Base-by-base conservation (phyloP, 2,329 filamentous ascomycete species). In the Apiospora sp. region DNA sequence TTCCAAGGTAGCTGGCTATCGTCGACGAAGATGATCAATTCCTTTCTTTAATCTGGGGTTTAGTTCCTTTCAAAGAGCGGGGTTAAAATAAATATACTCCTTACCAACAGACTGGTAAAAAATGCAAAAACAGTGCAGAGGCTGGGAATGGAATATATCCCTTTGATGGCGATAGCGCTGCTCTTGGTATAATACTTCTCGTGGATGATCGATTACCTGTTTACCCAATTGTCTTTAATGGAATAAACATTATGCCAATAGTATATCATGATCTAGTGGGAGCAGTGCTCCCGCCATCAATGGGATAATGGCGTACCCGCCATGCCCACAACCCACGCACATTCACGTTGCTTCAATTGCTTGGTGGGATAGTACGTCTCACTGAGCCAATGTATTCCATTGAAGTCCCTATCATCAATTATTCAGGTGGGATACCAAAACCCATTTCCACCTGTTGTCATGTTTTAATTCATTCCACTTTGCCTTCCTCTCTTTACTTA, bases 61-160 rank as follows among this genome's bases (percentile, higher is more conserved):
- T 34, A n/a, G 4, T 41, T 16, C 37, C 37, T 10, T 41, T 41
- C 37, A 41, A 10, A 10, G 37, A 41, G 8, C 37, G 37, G 37
- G 37, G 37, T 41, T 41, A 2, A 41, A 10, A 41, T 22, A 7
- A 37, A 37, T 34, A 61, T 16, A 10, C 44, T 22, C 30, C 27
- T 10, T 61, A 4, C 14, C 30, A 22, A 61, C 24, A 30, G 12
- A 30, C 16, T 54, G 7, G 27, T 16, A 22, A 12, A 27, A 46
- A 68, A 19, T n/a, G 41, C 24, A 30, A 68, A 46, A 68, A 46
- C 12, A 10, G n/a, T 69, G 67, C 27, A 69, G 67, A 69, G 37
- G 67, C 67, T 69, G 67, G 67, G 67, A 69, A 69, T 68, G 24
- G 43, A 68, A 48, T 30, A 30, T 30, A 30, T 30, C 27, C 27